These are phyloP conservation scores for Penicillium sumatraense DNA, from an alignment of 2,329 filamentous ascomycete species.

Conservation along the genomic window DNA sequence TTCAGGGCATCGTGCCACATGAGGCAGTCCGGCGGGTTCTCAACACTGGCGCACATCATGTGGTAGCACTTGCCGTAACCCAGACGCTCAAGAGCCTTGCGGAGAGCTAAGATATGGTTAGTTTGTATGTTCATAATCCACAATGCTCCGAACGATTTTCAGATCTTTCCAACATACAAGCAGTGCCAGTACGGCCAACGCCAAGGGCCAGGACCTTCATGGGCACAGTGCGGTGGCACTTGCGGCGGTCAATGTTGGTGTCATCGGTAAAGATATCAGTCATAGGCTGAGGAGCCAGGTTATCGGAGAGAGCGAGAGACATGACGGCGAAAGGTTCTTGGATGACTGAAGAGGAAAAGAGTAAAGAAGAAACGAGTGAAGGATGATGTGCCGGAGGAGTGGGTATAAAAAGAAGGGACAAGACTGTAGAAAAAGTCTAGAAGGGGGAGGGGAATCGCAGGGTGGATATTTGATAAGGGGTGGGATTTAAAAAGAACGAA, in stretches of 20 bases:
- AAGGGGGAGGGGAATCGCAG: slow-evolving; percentile 21
- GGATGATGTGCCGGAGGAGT: slow-evolving; percentile 9
- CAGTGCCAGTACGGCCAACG: slow-evolving; percentile 71
- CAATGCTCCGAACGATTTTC: neutral
- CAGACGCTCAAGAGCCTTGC: slow-evolving; percentile 67
- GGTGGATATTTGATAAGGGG: slow-evolving; percentile 27
- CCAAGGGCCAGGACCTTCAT: slow-evolving; percentile 75
- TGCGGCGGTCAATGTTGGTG: slow-evolving; percentile 69
- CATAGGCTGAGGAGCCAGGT: slow-evolving; percentile 44
- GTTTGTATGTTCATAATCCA: slow-evolving; percentile 10
- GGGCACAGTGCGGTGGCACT: slow-evolving; percentile 68
- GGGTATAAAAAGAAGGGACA: slow-evolving; percentile 26
- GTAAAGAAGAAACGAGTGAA: slow-evolving; percentile 11
- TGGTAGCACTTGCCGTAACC: slow-evolving; percentile 73
- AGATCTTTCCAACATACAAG: slow-evolving; percentile 56
- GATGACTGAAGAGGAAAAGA: slow-evolving; percentile 3
- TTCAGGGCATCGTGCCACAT: slow-evolving; percentile 73
- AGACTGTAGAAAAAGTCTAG: slow-evolving; percentile 28
- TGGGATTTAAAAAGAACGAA: neutral
- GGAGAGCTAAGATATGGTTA: slow-evolving; percentile 55
- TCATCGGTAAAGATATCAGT: slow-evolving; percentile 62
- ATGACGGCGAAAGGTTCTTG: slow-evolving; percentile 28
- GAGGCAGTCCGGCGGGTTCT: slow-evolving; percentile 69
- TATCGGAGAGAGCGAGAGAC: slow-evolving; percentile 43
- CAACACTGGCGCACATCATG: slow-evolving; percentile 72